Evolutionary conservation across 805 yeast species (phyloP).

Genomic region (Ogataea glucozyma): DNA sequence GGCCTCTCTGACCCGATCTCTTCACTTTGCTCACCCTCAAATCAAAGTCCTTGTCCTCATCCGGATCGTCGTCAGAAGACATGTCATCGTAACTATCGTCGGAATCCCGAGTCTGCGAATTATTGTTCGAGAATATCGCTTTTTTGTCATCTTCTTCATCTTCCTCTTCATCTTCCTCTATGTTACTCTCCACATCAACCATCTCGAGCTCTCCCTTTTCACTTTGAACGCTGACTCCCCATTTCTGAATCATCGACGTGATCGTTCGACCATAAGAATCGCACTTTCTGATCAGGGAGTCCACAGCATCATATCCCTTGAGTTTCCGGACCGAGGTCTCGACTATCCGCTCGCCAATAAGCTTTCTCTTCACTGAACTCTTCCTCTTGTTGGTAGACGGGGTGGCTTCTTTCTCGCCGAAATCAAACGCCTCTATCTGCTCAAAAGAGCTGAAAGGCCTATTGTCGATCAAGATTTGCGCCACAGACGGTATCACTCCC

Average conservation of each 20-base stretch:
- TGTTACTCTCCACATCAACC: conserved; percentile 46
- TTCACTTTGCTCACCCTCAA: conserved; percentile 7
- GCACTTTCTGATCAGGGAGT: conserved; percentile 84
- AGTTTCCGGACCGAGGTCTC: conserved; percentile 70
- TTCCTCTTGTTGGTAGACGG: conserved; percentile 26
- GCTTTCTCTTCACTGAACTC: conserved; percentile 44
- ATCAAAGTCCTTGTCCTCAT: conserved; percentile 23
- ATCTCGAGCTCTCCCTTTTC: conserved; percentile 64
- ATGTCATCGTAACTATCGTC: conserved; percentile 18
- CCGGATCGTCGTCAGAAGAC: conserved; percentile 18
- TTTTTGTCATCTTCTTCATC: conserved; percentile 25
- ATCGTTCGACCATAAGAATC: conserved; percentile 73
- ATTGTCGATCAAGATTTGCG: conserved; percentile 57
- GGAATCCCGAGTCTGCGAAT: conserved; percentile 27
- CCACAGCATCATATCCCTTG: conserved; percentile 92
- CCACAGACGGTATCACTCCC: conserved; percentile 64
- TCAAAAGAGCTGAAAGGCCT: conserved; percentile 71
- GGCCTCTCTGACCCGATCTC: conserved; percentile 21
- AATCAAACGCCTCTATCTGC: conserved; percentile 58
- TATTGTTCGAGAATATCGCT: conserved; percentile 30
- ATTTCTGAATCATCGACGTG: conserved; percentile 66
- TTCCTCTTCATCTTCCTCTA: conserved; percentile 47
- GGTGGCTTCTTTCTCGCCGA: conserved; percentile 34
- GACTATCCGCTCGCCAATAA: conserved; percentile 72
- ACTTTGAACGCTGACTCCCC: conserved; percentile 86